These are phyloP conservation scores for Lophiotrema nucula DNA, from an alignment of 495 filamentous ascomycete species.

Conservation along the genomic window DNA sequence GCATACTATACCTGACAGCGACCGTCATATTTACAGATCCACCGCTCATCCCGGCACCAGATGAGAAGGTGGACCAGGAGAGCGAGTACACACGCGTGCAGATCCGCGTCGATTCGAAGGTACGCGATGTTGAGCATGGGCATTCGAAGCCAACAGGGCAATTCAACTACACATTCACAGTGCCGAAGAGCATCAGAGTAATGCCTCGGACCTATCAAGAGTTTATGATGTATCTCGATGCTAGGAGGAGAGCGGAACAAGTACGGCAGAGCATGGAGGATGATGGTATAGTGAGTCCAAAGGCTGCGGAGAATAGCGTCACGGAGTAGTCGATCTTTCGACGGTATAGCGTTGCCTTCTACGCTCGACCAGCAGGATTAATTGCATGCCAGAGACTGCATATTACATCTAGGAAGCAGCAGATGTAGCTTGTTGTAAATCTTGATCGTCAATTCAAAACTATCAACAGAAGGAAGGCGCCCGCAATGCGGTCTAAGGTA, in stretches of 20 bases:
- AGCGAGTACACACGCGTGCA: constrained; percentile 66
- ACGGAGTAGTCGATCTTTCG: constrained; percentile 33
- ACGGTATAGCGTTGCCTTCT: too few relatives aligned
- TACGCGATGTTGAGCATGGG: constrained; percentile 75
- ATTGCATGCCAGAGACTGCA: too few relatives aligned
- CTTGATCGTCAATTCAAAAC: too few relatives aligned
- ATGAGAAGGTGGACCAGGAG: constrained; percentile 42
- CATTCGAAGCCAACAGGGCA: constrained; percentile 72
- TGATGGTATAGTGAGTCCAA: constrained; percentile 13
- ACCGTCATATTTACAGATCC: constrained; percentile 78
- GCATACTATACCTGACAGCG: constrained; percentile 75
- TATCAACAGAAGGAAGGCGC: too few relatives aligned
- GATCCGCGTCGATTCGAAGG: constrained; percentile 72
- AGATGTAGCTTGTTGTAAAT: too few relatives aligned
- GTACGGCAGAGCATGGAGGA: constrained; percentile 36
- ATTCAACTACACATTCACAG: constrained; percentile 74
- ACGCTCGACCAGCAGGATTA: too few relatives aligned
- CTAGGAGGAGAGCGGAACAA: constrained; percentile 55
- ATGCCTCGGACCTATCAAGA: constrained; percentile 74
- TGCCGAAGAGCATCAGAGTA: constrained; percentile 68
- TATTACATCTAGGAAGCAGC: too few relatives aligned
- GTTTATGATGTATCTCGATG: constrained; percentile 79
- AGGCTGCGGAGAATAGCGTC: constrained; percentile 33
- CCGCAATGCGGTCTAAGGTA: too few relatives aligned
- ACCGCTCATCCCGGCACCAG: constrained; percentile 44